Percentiles rank a stretch among this genome's conserved stretches.
These are phyloP conservation scores for Eucalyptus camaldulensis DNA, from an alignment of 345 rosid species.

Conservation along the genomic window DNA sequence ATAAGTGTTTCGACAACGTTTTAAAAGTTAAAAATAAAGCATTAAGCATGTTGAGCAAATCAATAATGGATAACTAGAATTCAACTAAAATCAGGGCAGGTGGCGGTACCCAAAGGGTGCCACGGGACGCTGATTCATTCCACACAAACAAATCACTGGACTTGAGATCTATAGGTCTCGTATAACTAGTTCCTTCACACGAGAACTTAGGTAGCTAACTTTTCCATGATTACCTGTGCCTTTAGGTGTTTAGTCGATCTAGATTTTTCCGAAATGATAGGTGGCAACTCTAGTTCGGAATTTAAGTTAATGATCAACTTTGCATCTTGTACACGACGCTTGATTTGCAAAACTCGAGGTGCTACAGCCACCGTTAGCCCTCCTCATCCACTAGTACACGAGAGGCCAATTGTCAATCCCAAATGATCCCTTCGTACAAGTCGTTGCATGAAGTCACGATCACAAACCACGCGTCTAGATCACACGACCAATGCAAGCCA, in stretches of 20 bases:
- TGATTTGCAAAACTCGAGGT: background rate
- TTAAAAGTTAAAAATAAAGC: background rate
- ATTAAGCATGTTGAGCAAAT: background rate
- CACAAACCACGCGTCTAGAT: background rate
- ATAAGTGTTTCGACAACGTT: background rate
- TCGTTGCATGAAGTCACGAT: background rate
- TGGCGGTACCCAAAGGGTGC: background rate
- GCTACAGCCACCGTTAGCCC: background rate
- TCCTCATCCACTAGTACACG: background rate
- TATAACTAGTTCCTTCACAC: background rate
- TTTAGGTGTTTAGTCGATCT: background rate
- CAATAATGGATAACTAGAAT: background rate
- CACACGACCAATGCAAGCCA: background rate
- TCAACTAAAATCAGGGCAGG: background rate
- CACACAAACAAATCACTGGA: background rate
- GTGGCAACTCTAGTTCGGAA: background rate
- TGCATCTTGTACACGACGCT: background rate
- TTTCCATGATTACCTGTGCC: background rate
- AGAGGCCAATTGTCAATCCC: background rate
- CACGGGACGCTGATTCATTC: background rate
- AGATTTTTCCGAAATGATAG: background rate
- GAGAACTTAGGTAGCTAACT: background rate
- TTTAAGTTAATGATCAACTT: background rate
- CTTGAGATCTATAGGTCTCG: background rate
- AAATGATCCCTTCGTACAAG: background rate